Evolutionary conservation across 2,329 filamentous ascomycete genomes (phyloP), one percentile per base, ranked within the genome.

Genomic region (Cladosporium phlei): DNA sequence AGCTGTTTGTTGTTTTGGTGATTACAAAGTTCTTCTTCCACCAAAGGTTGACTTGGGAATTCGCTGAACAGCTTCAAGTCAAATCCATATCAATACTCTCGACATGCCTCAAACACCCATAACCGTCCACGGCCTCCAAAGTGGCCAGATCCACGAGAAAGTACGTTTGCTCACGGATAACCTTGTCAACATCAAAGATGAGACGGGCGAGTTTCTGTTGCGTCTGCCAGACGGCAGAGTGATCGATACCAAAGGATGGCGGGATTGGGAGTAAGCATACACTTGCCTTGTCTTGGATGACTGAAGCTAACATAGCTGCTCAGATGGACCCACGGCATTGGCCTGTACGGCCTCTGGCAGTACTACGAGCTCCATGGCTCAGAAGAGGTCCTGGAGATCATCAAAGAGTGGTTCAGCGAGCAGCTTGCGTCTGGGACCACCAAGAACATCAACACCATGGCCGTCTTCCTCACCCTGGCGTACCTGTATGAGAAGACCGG

Each of bases 401-500:
- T 90, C 56, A 75, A 85, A 59, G 74, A 78, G 48, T 91, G 86
- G 86, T 90, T 88, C 66, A 69, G 71, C 5, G 76, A 75, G 38
- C 80, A 86, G 7, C 82, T 88, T 51, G 75, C 74, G 1, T 80
- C 82, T 46, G 83, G 84, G 16, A 90, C 86, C 3, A 88, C 84
- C 29, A 90, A 90, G 64, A 90, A 90, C 65, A 88, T 88, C 74
- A 89, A 88, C 70, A 89, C 86, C 12, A 88, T 90, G 85, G 81
- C 83, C 10, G 82, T 82, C 0, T 86, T 90, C 64, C 69, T 89
- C 16, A 87, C 86, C 0, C 74, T 90, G 1, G 85, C 86, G 1
- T 82, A 81, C 59, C 73, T 90, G n/a, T 90, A 90, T 59, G 86
- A 90, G 65, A 79, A 82, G 62, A 87, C 82, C 0, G 69, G 75